Evolutionary conservation across 2,329 filamentous ascomycete species (phyloP).

Genomic region (Trichoderma afroharzianum): DNA sequence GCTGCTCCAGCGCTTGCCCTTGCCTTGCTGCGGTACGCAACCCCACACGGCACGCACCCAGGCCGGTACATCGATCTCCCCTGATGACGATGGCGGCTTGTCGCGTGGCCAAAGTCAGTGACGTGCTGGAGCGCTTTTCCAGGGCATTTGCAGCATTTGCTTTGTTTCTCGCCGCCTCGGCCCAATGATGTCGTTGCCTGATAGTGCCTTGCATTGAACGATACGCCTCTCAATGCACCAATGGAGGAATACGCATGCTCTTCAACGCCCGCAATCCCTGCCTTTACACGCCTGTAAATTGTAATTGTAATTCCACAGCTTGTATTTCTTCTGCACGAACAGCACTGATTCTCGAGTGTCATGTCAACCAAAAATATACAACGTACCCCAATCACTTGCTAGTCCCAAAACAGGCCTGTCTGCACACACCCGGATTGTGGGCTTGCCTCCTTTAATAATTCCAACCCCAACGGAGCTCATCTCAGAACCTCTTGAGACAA

Average conservation of each 20-base stretch:
- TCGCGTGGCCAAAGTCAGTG: slow-evolving; percentile 17
- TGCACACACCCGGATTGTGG: slow-evolving; percentile 4
- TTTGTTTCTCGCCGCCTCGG: background rate
- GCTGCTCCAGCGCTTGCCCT: background rate
- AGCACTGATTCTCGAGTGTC: background rate
- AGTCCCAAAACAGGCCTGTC: slow-evolving; percentile 4
- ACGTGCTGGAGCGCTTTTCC: slow-evolving; percentile 3
- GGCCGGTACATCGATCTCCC: slow-evolving; percentile 11
- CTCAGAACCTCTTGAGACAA: background rate
- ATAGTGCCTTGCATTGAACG: background rate
- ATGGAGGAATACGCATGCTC: background rate
- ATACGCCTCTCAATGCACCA: background rate
- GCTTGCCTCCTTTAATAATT: slow-evolving; percentile 14
- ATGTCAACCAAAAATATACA: background rate
- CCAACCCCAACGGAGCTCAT: background rate
- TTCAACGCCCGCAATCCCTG: background rate
- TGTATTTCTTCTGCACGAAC: background rate
- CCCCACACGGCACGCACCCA: slow-evolving; percentile 11
- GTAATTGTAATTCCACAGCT: background rate
- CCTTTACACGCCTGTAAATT: background rate
- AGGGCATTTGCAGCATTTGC: background rate
- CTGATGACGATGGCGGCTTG: slow-evolving; percentile 18
- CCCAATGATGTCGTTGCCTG: background rate
- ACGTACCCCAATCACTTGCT: background rate
- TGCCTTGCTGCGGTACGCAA: background rate